phyloP scores from a whole-genome alignment of 164 flowering plant species.

The Vitis cinerea region DNA sequence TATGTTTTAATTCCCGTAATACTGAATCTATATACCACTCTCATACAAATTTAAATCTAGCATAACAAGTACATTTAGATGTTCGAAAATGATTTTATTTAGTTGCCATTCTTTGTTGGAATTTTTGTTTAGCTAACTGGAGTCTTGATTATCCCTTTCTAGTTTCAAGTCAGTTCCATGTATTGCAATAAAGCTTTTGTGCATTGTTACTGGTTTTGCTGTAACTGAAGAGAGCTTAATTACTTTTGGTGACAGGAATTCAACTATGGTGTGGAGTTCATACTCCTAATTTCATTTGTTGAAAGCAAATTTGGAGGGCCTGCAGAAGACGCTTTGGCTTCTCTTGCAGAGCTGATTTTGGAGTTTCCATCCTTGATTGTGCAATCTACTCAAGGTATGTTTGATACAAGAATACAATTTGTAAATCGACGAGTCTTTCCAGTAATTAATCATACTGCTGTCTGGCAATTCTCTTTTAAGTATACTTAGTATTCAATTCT shows the following conservation, averaged over 20 bases:
- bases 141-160: background rate
- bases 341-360: conserved; percentile 41
- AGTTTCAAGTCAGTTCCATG: background rate
- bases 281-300: conserved; percentile 59
- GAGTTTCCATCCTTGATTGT: conserved; percentile 70
- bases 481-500: no score
- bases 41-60: no score
- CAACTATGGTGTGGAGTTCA: conserved; percentile 76
- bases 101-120: background rate
- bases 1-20: no score
- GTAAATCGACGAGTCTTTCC: background rate
- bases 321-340: conserved; percentile 63
- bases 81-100: background rate
- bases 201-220: background rate
- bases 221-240: conserved; percentile 5
- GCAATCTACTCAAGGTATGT: conserved; percentile 74
- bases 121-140: background rate
- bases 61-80: background rate
- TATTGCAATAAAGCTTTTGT: background rate
- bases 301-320: conserved; percentile 41
- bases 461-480: no score
- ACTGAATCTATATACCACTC: no score
- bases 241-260: conserved; percentile 58
- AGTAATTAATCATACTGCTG: background rate
- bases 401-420: background rate